Evolutionary conservation across 164 flowering plant species (phyloP).

Genomic region (Umbellularia californica): DNA sequence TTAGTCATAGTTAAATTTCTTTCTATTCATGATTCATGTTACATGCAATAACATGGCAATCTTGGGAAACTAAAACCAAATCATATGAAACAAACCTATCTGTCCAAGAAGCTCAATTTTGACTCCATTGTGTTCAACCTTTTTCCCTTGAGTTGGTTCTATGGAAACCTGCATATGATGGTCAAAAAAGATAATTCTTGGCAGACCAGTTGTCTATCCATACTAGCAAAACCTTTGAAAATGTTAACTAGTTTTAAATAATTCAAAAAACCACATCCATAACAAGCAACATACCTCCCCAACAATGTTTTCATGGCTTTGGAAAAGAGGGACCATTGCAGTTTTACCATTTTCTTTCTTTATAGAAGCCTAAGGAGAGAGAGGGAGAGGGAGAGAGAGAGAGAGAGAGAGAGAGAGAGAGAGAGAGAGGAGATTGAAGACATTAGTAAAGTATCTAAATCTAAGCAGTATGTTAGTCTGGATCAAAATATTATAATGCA

Average conservation of each 20-base stretch:
- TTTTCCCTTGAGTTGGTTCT: constrained; percentile 91
- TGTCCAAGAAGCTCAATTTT: constrained; percentile 99
- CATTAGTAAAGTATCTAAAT: background rate
- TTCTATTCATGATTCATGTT: background rate
- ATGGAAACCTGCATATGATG: constrained; percentile 50
- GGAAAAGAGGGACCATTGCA: constrained; percentile 65
- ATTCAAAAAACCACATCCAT: background rate
- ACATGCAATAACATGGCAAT: constrained; percentile 3
- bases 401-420: too few relatives aligned
- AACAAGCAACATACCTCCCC: constrained; percentile 64
- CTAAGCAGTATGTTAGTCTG: background rate
- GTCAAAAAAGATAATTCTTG: background rate
- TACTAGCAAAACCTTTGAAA: background rate
- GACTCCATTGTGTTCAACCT: constrained; percentile 94
- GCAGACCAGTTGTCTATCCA: background rate
- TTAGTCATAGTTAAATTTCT: too few relatives aligned
- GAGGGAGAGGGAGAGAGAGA: background rate
- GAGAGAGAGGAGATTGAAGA: background rate
- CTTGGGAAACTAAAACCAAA: background rate
- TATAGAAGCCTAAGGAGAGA: constrained; percentile 46
- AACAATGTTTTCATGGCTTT: constrained; percentile 84
- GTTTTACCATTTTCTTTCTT: constrained; percentile 92
- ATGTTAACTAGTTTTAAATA: constrained; percentile 1
- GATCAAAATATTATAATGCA: background rate
- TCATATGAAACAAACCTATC: constrained; percentile 44